Percentiles rank a stretch among this genome's conserved stretches.
Evolutionary conservation across 257 asterid genomes (phyloP).

Genomic region (Primulina tabacum): DNA sequence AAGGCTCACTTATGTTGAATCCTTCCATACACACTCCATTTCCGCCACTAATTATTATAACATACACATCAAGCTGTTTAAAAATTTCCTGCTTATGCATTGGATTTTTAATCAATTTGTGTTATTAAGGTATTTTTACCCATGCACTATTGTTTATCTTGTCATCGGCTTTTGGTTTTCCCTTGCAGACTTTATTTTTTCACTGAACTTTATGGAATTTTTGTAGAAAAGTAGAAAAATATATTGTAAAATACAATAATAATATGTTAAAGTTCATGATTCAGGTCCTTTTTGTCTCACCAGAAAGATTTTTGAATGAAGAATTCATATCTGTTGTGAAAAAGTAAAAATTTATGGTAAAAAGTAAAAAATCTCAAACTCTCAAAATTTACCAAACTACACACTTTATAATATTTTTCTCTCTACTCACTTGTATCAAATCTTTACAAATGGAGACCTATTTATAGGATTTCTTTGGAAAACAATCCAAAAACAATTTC

Average conservation of each 20-base stretch:
- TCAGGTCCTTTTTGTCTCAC: slow-evolving; percentile 98
- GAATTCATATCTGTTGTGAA: no score
- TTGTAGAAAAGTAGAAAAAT: no score
- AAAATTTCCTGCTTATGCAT: not conserved
- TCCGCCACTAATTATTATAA: not conserved
- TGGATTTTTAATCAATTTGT: slow-evolving; percentile 3
- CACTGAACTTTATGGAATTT: slow-evolving; percentile 5
- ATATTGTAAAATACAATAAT: no score
- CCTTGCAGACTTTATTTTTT: slow-evolving; percentile 3
- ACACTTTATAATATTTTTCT: no score
- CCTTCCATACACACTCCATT: not conserved
- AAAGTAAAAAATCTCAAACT: no score
- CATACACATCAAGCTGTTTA: not conserved
- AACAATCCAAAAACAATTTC: no score
- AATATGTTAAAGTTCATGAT: slow-evolving; percentile 22
- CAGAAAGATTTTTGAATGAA: slow-evolving; percentile 81
- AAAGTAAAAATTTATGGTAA: no score
- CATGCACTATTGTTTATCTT: slow-evolving; percentile 1
- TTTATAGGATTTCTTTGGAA: no score
- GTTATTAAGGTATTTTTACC: not conserved
- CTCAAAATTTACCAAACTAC: no score
- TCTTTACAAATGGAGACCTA: no score
- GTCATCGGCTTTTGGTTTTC: not conserved
- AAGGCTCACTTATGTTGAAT: slow-evolving; percentile 46
- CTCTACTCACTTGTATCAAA: no score